Conservation (phyloP, 164 flowering plant species). For the Tinospora cordifolia region DNA sequence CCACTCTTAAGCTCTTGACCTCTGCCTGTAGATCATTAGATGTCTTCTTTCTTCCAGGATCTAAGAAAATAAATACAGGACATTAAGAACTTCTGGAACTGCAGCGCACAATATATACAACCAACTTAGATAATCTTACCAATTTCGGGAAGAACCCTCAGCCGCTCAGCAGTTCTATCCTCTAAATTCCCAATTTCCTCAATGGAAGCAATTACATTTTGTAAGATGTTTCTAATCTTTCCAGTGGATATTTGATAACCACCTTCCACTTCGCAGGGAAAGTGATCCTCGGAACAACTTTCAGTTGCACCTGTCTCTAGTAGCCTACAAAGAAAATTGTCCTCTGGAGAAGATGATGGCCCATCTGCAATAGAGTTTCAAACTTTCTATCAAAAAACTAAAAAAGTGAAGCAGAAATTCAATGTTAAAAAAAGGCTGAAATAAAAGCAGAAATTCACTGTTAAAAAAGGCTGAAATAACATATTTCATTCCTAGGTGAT, state of each 20-base stretch:
- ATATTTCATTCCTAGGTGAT: too few relatives aligned
- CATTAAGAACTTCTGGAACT: constrained; percentile 7
- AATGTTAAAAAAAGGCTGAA: background rate
- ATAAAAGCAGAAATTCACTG: too few relatives aligned
- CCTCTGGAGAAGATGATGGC: constrained; percentile 35
- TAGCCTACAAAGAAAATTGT: constrained; percentile 60
- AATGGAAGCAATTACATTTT: constrained; percentile 43
- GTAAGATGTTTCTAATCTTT: constrained; percentile 31
- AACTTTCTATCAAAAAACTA: background rate
- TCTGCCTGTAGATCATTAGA: constrained; percentile 38
- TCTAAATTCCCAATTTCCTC: constrained; percentile 43
- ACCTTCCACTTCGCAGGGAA: constrained; percentile 33
- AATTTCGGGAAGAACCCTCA: constrained; percentile 37
- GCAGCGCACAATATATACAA: background rate
- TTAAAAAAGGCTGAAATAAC: too few relatives aligned
- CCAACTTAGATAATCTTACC: constrained; percentile 32
- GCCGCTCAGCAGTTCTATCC: constrained; percentile 33
- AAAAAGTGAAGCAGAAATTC: background rate
- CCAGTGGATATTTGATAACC: constrained; percentile 20
- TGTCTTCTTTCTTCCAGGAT: constrained; percentile 30
- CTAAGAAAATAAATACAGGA: constrained; percentile 30
- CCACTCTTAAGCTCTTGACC: constrained; percentile 47
- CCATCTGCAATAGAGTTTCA: constrained; percentile 31
- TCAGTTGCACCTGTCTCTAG: constrained; percentile 81
- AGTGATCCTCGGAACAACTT: constrained; percentile 43